These are phyloP conservation scores for Lentinula raphanica DNA, from an alignment of 768 basidiomycete genomes.

Conservation along the genomic window DNA sequence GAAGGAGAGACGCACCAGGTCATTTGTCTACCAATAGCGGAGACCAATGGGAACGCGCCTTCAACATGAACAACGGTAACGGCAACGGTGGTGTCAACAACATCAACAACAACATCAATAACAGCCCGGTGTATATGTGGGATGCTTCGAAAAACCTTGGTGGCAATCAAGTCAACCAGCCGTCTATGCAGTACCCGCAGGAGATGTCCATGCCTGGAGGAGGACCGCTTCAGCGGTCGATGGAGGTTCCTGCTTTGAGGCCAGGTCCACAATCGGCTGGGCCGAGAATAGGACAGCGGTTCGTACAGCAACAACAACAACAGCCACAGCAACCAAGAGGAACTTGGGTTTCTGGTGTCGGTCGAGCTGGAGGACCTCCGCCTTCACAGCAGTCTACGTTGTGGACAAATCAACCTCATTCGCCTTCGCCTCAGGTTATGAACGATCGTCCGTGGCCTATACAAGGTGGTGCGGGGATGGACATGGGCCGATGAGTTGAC, in stretches of 20 bases:
- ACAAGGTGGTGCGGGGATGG: slow-evolving; percentile 30
- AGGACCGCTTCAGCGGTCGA: slow-evolving; percentile 37
- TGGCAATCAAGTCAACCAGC: slow-evolving; percentile 8
- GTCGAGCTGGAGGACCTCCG: slow-evolving; percentile 24
- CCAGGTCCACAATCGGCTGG: slow-evolving; percentile 39
- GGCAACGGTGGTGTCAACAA: slow-evolving; percentile 11
- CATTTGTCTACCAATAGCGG: slow-evolving; percentile 16
- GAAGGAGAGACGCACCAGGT: slow-evolving; percentile 19
- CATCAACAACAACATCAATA: slow-evolving; percentile 18
- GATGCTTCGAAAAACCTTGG: slow-evolving; percentile 19
- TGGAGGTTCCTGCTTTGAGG: slow-evolving; percentile 49
- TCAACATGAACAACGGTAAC: neutral
- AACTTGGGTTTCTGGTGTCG: slow-evolving; percentile 23
- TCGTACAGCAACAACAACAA: slow-evolving; percentile 30
- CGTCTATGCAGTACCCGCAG: slow-evolving; percentile 6
- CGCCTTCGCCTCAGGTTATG: slow-evolving; percentile 34
- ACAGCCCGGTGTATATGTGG: slow-evolving; percentile 7
- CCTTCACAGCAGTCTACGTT: slow-evolving; percentile 27
- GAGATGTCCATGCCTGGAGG: slow-evolving; percentile 9
- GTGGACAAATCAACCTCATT: slow-evolving; percentile 36
- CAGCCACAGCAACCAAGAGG: slow-evolving; percentile 28
- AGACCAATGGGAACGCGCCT: slow-evolving; percentile 1
- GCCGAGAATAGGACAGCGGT: slow-evolving; percentile 51
- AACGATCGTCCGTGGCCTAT: slow-evolving; percentile 43
- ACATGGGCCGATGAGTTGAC: slow-evolving; percentile 29